Evolutionary conservation across 2,329 filamentous ascomycete genomes (phyloP), one percentile per base, ranked within the genome.

Genomic region (Fusarium tjaetaba): DNA sequence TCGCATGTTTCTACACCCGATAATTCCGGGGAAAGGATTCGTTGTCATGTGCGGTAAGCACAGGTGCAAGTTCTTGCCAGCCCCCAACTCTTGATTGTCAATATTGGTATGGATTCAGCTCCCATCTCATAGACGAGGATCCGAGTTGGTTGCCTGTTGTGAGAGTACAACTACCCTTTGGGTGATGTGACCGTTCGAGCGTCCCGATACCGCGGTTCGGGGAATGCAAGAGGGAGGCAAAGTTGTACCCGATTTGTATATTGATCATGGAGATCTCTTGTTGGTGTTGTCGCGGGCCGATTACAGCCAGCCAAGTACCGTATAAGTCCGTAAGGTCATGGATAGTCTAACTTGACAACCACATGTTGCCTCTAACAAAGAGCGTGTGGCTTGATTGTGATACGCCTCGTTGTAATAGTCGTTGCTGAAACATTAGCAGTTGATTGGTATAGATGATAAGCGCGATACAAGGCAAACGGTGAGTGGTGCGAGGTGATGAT

Each of bases 171-270:
- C 36, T 63, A 61, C 43, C 30, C 22, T 71, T 73, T 68, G 24
- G 70, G 67, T 48, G 61, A 59, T 65, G 43, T 46, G 48, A 34
- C 60, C 63, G 63, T 68, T 71, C 56, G 32, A 68, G 24, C 52
- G 57, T 60, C 72, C 71, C 71, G 63, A 71, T 65, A 53, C 71
- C 68, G 57, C 58, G 71, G 71, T 42, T 74, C 71, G 63, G 71
- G 57, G 58, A 45, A 56, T 65, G 68, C 71, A 74, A 49, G 57
- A 52, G 34, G 57, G 60, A 62, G 49, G 71, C 71, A 74, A 46
- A 60, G 39, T 22, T 34, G 30, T 43, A 22, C 63, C 63, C 69
- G 24, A 71, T 28, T 48, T 60, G 64, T 45, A 61, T 34, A 48
- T 41, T 46, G 32, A 22, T 45, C 28, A 30, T 53, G 49, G 43